Conservation (phyloP, 495 filamentous ascomycete species). For the Neurospora pannonica region DNA sequence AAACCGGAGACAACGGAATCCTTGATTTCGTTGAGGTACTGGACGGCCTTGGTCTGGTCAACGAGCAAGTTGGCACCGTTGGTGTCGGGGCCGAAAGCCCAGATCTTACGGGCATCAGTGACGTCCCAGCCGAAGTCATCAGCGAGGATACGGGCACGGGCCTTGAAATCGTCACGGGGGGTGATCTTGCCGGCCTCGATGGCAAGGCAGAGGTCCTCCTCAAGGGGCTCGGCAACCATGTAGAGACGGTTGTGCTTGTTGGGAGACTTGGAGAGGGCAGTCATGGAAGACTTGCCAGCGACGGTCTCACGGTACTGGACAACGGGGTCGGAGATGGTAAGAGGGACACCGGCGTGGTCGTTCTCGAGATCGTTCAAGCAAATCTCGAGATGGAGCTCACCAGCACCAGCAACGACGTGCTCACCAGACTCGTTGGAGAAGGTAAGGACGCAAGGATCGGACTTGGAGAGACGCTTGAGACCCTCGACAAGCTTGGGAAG, state of each 20-base stretch:
- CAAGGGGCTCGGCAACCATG: constrained; percentile 78
- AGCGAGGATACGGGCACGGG: constrained; percentile 89
- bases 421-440: constrained; percentile 84
- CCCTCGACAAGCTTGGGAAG: constrained; percentile 99
- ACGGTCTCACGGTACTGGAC: constrained; percentile 98
- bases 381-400: constrained; percentile 99
- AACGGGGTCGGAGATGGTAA: constrained; percentile 93
- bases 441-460: constrained; percentile 94
- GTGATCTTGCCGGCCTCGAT: constrained; percentile 89
- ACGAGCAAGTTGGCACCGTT: constrained; percentile 96
- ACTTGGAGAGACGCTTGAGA: constrained; percentile 99
- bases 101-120: constrained; percentile 99
- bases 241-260: constrained; percentile 99
- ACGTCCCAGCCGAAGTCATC: constrained; percentile 99
- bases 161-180: constrained; percentile 99
- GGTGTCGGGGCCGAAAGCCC: constrained; percentile 98
- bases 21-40: constrained; percentile 99
- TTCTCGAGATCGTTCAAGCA: constrained; percentile 99
- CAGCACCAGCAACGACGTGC: constrained; percentile 97
- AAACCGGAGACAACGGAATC: constrained; percentile 99
- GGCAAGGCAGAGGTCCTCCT: constrained; percentile 79
- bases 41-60: constrained; percentile 99
- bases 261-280: constrained; percentile 96
- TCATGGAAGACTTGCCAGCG: constrained; percentile 70
- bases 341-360: constrained; percentile 96